Evolutionary conservation across 768 basidiomycete species (phyloP).

Genomic region (Termitomyces bulborhizus): DNA sequence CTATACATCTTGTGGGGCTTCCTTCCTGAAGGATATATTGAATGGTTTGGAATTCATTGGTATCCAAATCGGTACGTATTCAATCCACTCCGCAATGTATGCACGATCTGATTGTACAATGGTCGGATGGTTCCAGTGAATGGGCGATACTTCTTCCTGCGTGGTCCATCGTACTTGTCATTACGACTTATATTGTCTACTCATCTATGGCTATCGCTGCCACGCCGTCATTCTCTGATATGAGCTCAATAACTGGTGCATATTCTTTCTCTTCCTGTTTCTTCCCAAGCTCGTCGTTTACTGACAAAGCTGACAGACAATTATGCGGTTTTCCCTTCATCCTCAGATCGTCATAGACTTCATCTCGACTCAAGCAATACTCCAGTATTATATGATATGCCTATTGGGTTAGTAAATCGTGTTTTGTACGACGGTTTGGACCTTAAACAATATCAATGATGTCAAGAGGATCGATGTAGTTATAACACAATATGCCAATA

Average conservation of each 20-base stretch:
- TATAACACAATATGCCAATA: neutral
- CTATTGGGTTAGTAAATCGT: slow-evolving; percentile 74
- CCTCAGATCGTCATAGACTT: slow-evolving; percentile 27
- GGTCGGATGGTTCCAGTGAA: slow-evolving; percentile 44
- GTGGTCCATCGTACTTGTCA: slow-evolving; percentile 62
- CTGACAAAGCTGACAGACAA: slow-evolving; percentile 36
- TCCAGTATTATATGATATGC: slow-evolving; percentile 76
- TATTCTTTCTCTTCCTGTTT: neutral
- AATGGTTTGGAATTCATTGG: slow-evolving; percentile 68
- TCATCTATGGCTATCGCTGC: slow-evolving; percentile 66
- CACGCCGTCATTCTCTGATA: slow-evolving; percentile 66
- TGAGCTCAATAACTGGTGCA: slow-evolving; percentile 63
- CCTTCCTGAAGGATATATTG: slow-evolving; percentile 65
- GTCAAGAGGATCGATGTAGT: neutral
- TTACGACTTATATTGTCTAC: slow-evolving; percentile 75
- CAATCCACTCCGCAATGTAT: neutral
- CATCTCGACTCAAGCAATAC: slow-evolving; percentile 44
- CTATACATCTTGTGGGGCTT: slow-evolving; percentile 78
- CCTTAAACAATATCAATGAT: neutral
- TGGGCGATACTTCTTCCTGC: slow-evolving; percentile 82
- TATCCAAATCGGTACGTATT: slow-evolving; percentile 74
- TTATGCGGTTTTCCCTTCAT: slow-evolving; percentile 44
- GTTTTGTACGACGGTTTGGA: slow-evolving; percentile 42
- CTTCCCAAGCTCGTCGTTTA: slow-evolving; percentile 8
- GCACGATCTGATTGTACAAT: neutral